Evolutionary conservation across 352 stramenopile species (phyloP).

Genomic region (Globisporangium perplexum): DNA sequence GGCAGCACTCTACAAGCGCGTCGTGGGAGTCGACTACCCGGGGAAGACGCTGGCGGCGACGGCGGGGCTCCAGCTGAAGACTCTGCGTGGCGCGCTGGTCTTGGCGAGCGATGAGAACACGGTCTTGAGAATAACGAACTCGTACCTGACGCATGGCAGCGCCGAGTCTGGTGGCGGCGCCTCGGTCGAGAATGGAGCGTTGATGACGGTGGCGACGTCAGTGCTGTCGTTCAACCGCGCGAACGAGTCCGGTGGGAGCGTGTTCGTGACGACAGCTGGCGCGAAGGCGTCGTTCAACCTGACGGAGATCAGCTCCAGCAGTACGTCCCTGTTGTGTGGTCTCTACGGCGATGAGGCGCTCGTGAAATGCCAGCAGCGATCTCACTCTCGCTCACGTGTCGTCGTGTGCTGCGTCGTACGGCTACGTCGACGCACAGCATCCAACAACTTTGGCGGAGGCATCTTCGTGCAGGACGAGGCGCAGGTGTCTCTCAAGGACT

Average conservation of each 20-base stretch:
- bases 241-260: constrained; percentile 38
- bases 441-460: constrained; percentile 40
- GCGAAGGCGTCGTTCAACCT: constrained; percentile 20
- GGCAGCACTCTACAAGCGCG: constrained; percentile 14
- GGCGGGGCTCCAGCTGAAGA: constrained; percentile 3
- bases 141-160: constrained; percentile 26
- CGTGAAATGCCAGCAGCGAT: background rate
- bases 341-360: too few species aligned
- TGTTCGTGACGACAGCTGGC: constrained; percentile 24
- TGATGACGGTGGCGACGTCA: constrained; percentile 17
- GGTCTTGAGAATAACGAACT: constrained; percentile 14
- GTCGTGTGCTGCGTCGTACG: background rate
- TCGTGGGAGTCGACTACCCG: constrained; percentile 18
- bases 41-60: constrained; percentile 4
- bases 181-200: constrained; percentile 22
- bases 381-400: background rate
- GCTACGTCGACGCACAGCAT: constrained; percentile 15
- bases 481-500: constrained; percentile 14
- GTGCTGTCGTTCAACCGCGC: constrained; percentile 34
- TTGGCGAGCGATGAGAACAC: constrained; percentile 23
- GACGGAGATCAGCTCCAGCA: constrained; percentile 25
- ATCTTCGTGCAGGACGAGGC: constrained; percentile 38
- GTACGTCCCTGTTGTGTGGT: constrained; percentile 16
- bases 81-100: constrained; percentile 25
- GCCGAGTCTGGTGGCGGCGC: constrained; percentile 41